Percentiles rank a stretch among this genome's conserved stretches.
Conservation (phyloP, 2,329 filamentous ascomycete genomes). For the Talaromyces sp. region DNA sequence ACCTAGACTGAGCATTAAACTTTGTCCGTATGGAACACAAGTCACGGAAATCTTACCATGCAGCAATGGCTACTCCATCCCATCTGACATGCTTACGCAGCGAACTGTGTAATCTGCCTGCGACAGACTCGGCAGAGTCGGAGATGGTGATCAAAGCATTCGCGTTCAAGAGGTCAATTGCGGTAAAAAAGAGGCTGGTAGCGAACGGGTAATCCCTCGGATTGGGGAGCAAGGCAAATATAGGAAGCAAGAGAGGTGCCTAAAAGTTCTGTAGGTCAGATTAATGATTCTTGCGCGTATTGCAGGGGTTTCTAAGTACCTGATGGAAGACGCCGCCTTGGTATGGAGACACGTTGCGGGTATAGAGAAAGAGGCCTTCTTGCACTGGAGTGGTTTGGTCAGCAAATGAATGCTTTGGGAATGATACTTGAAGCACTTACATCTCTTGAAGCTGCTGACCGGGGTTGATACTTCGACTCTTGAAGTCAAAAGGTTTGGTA, state of each 20-base stretch:
- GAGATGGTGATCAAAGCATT: constrained; percentile 75
- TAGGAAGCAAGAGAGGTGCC: constrained; percentile 82
- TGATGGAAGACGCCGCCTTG: constrained; percentile 82
- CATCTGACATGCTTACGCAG: constrained; percentile 71
- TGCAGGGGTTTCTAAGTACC: constrained; percentile 34
- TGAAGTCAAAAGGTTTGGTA: constrained; percentile 80
- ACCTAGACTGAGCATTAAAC: constrained; percentile 52
- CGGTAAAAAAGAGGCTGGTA: constrained; percentile 75
- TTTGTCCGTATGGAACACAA: background rate
- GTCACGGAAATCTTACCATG: constrained; percentile 56
- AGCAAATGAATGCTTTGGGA: background rate
- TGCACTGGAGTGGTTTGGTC: constrained; percentile 60
- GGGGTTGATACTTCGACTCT: constrained; percentile 96
- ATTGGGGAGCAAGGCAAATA: constrained; percentile 84
- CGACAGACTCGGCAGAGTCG: constrained; percentile 71
- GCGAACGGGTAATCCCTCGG: constrained; percentile 64
- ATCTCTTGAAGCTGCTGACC: constrained; percentile 94
- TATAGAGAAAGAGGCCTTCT: constrained; percentile 94
- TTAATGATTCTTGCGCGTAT: constrained; percentile 8
- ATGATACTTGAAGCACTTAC: constrained; percentile 51
- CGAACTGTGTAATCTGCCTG: constrained; percentile 74
- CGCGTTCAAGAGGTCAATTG: constrained; percentile 78
- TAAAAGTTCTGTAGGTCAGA: constrained; percentile 34
- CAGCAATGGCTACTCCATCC: constrained; percentile 71
- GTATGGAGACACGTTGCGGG: constrained; percentile 93